Base-by-base conservation (phyloP, 495 filamentous ascomycete genomes). In the Xylaria castorea region DNA sequence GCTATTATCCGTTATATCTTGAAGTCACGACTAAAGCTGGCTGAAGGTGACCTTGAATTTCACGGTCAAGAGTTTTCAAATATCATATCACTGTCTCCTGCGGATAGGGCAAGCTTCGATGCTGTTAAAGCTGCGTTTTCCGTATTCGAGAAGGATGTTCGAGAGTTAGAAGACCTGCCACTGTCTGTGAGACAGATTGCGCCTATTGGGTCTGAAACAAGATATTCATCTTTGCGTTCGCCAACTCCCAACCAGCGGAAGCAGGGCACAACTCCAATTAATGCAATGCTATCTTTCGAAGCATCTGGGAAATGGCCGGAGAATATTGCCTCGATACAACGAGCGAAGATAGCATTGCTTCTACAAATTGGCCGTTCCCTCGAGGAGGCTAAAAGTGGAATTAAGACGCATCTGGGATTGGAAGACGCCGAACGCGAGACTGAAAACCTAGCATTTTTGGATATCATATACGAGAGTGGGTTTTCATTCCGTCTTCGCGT, bases 261-360 rank as follows among this genome's bases (percentile, higher is more conserved):
- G 60, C 82, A 80, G 1, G 73, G 78, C 4, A 76, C 77, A 1
- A 78, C 72, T 0, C 84, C 84, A 1, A 77, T 86, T 76, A 90
- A 95, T 68, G 84, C 95, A 65, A 85, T 93, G 46, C 85, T 99
- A 32, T 94, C 95, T 74, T 98, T 99, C 75, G 96, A 99, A 83
- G 93, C 92, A 42, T 98, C 97, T 5, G 90, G 89, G 12, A 91
- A 94, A 69, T 99, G 96, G 96, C 97, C 96, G 0, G 94, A 98
- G 74, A 92, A 95, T 76, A 82, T 98, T 9, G 85, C 86, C 12
- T 95, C 96, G 4, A 95, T 99, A 57, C 96, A 98, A 79, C 89
- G 93, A 79, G 95, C 95, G 14, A 99, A 99, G 81, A 87, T 95
- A 30, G 97, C 95, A 0, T 97, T 99, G 77, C 86, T 98, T 2